These are phyloP conservation scores for Quercus ilex DNA, from an alignment of 306 rosid species.

Conservation along the genomic window DNA sequence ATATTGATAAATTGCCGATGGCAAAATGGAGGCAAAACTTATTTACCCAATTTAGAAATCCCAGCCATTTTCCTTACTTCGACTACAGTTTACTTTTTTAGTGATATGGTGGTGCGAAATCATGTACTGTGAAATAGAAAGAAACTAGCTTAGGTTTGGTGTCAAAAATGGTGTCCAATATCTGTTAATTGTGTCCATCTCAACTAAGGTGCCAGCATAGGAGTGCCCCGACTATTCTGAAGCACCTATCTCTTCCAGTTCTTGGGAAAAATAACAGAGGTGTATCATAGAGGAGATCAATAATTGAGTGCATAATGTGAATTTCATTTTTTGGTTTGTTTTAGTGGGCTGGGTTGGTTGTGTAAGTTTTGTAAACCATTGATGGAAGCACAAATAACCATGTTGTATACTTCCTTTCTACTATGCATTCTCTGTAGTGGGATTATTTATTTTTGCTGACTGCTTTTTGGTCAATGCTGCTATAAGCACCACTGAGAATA, in stretches of 20 bases:
- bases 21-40: background rate
- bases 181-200: background rate
- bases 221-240: background rate
- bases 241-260: background rate
- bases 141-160: background rate
- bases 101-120: background rate
- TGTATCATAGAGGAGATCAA: background rate
- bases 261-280: background rate
- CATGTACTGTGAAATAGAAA: background rate
- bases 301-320: background rate
- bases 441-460: background rate
- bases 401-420: background rate
- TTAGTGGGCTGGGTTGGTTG: background rate
- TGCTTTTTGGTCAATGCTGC: background rate
- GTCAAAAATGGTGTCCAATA: background rate
- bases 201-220: background rate
- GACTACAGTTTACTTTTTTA: background rate
- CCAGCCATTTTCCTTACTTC: background rate
- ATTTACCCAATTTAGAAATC: background rate
- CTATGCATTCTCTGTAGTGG: background rate
- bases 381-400: background rate
- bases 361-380: background rate
- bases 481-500: background rate
- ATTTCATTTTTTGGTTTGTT: background rate
- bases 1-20: background rate